phyloP scores from a whole-genome alignment of 2,329 filamentous ascomycete species.

The Westerdykella sp. region DNA sequence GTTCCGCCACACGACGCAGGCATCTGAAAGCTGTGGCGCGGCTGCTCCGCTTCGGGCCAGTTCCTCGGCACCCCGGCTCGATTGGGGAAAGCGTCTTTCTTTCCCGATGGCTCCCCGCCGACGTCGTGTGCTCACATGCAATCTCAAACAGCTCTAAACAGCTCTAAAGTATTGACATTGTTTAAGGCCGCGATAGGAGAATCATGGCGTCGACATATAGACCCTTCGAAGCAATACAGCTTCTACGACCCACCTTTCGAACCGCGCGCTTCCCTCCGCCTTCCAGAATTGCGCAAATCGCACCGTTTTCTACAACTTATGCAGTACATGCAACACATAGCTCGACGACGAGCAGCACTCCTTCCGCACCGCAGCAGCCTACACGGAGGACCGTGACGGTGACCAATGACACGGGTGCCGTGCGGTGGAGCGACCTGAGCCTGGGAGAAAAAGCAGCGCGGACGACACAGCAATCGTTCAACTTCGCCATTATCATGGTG shows the following conservation, averaged over 20 bases:
- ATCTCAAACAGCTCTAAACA: no score
- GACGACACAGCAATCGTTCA: constrained; percentile 85
- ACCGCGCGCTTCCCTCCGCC: constrained; percentile 13
- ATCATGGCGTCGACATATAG: constrained; percentile 26
- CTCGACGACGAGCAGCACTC: constrained; percentile 10
- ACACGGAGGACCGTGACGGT: constrained; percentile 69
- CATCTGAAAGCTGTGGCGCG: not conserved
- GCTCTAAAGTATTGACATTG: no score
- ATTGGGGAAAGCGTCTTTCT: constrained; percentile 1
- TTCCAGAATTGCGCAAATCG: constrained; percentile 9
- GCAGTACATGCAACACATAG: constrained; percentile 24
- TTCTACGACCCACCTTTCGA: constrained; percentile 20
- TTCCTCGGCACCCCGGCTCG: constrained; percentile 4
- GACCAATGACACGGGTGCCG: constrained; percentile 76
- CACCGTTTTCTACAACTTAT: constrained; percentile 20
- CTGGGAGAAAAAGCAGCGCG: constrained; percentile 71
- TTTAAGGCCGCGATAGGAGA: not conserved
- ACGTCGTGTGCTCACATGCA: no score
- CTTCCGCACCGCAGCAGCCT: constrained; percentile 33
- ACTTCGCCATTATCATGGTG: constrained; percentile 69
- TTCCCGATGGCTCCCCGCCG: not conserved
- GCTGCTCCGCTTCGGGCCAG: not conserved
- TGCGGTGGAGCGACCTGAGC: constrained; percentile 75
- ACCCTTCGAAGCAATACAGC: constrained; percentile 26
- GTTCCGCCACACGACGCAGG: not conserved